phyloP scores from a whole-genome alignment of 1,139 yeast genomes.

The Saccharomycopsis phalli region DNA sequence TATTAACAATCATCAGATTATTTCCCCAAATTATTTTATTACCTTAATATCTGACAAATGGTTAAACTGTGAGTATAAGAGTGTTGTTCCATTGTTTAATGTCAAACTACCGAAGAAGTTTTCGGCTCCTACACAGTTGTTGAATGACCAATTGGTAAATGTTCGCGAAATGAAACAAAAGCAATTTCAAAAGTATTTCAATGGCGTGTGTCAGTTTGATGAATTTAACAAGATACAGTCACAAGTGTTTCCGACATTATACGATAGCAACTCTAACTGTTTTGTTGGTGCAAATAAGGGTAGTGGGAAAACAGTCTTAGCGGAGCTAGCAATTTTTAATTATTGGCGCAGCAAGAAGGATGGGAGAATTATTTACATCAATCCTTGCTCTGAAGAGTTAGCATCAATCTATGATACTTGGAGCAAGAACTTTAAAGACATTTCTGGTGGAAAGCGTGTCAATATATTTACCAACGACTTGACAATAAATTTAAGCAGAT shows the following conservation, averaged over 20 bases:
- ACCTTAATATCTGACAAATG: slow-evolving; percentile 72
- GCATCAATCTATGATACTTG: slow-evolving; percentile 42
- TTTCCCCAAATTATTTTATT: slow-evolving; percentile 73
- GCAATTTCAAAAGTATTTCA: slow-evolving; percentile 39
- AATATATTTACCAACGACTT: slow-evolving; percentile 57
- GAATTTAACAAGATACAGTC: slow-evolving; percentile 67
- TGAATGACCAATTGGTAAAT: slow-evolving; percentile 43
- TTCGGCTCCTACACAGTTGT: slow-evolving; percentile 50
- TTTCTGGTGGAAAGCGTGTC: slow-evolving; percentile 44
- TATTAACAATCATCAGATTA: slow-evolving; percentile 32
- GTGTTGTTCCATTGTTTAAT: slow-evolving; percentile 51
- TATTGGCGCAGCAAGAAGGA: slow-evolving; percentile 52
- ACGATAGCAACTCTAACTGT: slow-evolving; percentile 47
- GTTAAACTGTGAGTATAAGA: slow-evolving; percentile 64
- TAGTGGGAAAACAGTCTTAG: slow-evolving; percentile 63
- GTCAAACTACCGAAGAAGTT: slow-evolving; percentile 60
- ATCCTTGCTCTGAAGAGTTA: slow-evolving; percentile 50
- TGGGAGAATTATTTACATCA: slow-evolving; percentile 60
- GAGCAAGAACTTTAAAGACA: slow-evolving; percentile 37
- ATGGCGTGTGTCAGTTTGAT: slow-evolving; percentile 26
- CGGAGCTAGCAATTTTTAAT: slow-evolving; percentile 62
- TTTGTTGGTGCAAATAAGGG: slow-evolving; percentile 71
- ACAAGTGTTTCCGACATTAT: slow-evolving; percentile 55
- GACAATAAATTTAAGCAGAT: slow-evolving; percentile 41
- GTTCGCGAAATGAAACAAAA: slow-evolving; percentile 38